A percentile compares a stretch with the other conserved stretches of the same genome.
Evolutionary conservation across 2,329 filamentous ascomycete genomes (phyloP).

Genomic region (Ophiostoma sp.): DNA sequence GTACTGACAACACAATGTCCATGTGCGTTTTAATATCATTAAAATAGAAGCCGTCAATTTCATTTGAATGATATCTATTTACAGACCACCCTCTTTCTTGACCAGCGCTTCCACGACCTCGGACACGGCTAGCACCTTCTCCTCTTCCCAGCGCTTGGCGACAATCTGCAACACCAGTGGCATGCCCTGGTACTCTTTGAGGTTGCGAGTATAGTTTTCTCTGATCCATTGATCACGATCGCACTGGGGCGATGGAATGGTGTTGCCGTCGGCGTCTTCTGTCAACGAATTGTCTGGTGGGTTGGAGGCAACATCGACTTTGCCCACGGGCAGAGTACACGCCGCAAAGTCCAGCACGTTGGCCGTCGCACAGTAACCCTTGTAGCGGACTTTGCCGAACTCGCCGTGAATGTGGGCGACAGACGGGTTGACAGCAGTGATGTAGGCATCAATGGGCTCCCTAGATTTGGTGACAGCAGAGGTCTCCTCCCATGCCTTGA

Average conservation of each 20-base stretch:
- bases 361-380: constrained; percentile 17
- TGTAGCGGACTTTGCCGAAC: constrained; percentile 17
- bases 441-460: constrained; percentile 19
- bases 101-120: neutral
- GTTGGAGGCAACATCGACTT: neutral
- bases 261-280: neutral
- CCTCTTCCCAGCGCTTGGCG: neutral
- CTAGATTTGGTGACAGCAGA: neutral
- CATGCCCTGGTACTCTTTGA: neutral
- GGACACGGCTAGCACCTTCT: neutral
- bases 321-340: constrained; percentile 6
- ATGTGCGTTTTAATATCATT: too few species aligned
- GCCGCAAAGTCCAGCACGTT: constrained; percentile 22
- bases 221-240: neutral
- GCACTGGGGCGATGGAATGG: neutral
- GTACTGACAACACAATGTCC: too few species aligned
- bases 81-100: neutral
- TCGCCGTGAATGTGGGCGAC: constrained; percentile 19
- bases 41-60: neutral
- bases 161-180: neutral
- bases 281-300: neutral
- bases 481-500: neutral
- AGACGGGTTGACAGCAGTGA: constrained; percentile 21
- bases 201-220: neutral
- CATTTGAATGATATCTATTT: neutral